Percentiles rank a stretch among this genome's conserved stretches.
These are phyloP conservation scores for Puccinia triticina DNA, from an alignment of 1,284 basidiomycete genomes.

Conservation along the genomic window DNA sequence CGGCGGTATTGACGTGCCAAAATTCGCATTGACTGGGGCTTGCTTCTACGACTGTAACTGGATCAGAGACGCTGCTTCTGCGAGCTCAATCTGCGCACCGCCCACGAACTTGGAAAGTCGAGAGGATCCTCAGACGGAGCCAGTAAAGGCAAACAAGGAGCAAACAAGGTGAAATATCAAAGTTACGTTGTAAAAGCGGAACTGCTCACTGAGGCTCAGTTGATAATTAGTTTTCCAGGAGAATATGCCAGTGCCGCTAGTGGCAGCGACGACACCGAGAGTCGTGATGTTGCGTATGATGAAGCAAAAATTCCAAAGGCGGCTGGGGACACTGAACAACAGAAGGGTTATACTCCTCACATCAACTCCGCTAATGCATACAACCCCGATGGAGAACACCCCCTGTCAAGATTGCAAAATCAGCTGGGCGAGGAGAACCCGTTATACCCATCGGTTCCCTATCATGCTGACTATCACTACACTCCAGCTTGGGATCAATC, in stretches of 20 bases:
- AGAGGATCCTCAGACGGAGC: neutral
- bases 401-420: neutral
- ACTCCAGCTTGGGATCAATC: neutral
- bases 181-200: neutral
- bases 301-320: no score
- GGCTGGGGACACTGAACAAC: no score
- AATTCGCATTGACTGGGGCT: no score
- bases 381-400: neutral
- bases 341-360: neutral
- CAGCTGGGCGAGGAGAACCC: neutral
- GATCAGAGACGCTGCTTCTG: neutral
- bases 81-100: neutral
- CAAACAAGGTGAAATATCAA: no score
- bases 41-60: neutral
- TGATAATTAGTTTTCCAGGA: neutral
- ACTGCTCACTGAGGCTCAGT: neutral
- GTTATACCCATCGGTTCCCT: neutral
- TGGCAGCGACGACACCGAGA: neutral
- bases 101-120: neutral
- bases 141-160: no score
- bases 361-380: neutral
- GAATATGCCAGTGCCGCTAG: neutral
- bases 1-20: no score
- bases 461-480: neutral
- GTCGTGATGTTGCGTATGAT: neutral